Conservation (phyloP, 2,329 filamentous ascomycete species). For the Fusarium staphyleae region DNA sequence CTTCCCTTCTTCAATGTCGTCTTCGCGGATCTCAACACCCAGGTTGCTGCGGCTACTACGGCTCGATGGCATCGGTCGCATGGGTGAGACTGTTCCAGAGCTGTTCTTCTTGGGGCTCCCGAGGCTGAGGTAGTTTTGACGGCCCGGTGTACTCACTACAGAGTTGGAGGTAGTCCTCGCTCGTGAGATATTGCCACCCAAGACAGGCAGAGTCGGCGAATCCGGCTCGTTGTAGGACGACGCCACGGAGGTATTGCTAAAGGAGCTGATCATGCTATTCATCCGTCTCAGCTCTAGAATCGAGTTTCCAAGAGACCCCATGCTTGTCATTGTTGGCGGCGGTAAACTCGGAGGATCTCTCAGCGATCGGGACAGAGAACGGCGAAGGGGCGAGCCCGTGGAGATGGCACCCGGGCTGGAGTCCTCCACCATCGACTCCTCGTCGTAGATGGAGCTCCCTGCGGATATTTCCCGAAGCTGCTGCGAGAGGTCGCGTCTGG, state of each 20-base stretch:
- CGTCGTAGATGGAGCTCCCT: conserved; percentile 39
- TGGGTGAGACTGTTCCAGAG: neutral
- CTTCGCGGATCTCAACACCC: conserved; percentile 31
- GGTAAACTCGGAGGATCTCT: conserved; percentile 20
- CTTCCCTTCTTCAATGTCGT: conserved; percentile 38
- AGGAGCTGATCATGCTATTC: conserved; percentile 60
- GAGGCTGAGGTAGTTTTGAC: conserved; percentile 57
- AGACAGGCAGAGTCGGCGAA: conserved; percentile 51
- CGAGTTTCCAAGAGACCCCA: conserved; percentile 48
- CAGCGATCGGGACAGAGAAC: conserved; percentile 22
- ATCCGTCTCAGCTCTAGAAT: conserved; percentile 63
- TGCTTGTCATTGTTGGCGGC: conserved; percentile 5
- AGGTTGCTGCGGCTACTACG: conserved; percentile 24
- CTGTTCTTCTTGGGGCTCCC: conserved; percentile 42
- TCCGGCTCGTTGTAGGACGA: conserved; percentile 43
- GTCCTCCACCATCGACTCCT: conserved; percentile 19
- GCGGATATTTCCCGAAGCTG: conserved; percentile 36
- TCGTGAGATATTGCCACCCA: conserved; percentile 51
- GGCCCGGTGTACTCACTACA: conserved; percentile 47
- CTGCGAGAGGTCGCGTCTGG: conserved; percentile 22
- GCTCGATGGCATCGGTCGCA: conserved; percentile 11
- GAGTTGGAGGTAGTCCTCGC: conserved; percentile 37
- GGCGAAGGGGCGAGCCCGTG: conserved; percentile 36
- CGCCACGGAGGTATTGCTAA: conserved; percentile 51
- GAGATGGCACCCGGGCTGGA: conserved; percentile 21